Evolutionary conservation across 2,329 filamentous ascomycete genomes (phyloP).

Genomic region (Diaporthe sp.): DNA sequence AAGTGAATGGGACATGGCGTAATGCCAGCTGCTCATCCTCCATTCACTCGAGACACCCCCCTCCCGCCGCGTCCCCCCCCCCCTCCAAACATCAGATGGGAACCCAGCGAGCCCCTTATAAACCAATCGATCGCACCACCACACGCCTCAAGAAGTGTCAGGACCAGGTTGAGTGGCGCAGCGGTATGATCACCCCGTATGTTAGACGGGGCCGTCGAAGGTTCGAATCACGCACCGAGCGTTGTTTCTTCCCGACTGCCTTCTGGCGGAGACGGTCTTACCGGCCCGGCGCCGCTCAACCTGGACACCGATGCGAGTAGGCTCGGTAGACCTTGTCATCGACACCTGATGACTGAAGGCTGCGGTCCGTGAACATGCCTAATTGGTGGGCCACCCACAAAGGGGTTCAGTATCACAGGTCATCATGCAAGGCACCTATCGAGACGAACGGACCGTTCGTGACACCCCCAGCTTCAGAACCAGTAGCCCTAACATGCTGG

Average conservation of each 20-base stretch:
- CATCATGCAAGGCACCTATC: not conserved
- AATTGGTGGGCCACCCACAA: not conserved
- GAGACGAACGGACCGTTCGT: not conserved
- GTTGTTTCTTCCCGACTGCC: slow-evolving; percentile 1
- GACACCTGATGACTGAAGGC: not conserved
- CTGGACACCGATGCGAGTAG: slow-evolving; percentile 4
- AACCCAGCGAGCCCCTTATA: not conserved
- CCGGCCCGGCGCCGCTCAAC: not conserved
- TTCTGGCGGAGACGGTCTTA: slow-evolving; percentile 7
- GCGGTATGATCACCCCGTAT: not conserved
- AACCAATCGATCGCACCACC: not conserved
- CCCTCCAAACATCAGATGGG: not conserved
- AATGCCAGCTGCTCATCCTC: too few species aligned
- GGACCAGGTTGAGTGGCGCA: not conserved
- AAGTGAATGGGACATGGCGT: too few species aligned
- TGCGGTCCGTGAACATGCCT: slow-evolving; percentile 2
- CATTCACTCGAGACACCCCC: too few species aligned
- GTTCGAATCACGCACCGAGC: not conserved
- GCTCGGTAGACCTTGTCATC: not conserved
- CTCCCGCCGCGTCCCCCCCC: too few species aligned
- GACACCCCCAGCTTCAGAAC: not conserved
- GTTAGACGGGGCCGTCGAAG: slow-evolving; percentile 5
- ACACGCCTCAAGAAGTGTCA: slow-evolving; percentile 6
- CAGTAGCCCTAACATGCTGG: slow-evolving; percentile 15
- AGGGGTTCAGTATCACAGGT: not conserved